phyloP scores from a whole-genome alignment of 352 stramenopile species.

The Elongisporangium senticosum region DNA sequence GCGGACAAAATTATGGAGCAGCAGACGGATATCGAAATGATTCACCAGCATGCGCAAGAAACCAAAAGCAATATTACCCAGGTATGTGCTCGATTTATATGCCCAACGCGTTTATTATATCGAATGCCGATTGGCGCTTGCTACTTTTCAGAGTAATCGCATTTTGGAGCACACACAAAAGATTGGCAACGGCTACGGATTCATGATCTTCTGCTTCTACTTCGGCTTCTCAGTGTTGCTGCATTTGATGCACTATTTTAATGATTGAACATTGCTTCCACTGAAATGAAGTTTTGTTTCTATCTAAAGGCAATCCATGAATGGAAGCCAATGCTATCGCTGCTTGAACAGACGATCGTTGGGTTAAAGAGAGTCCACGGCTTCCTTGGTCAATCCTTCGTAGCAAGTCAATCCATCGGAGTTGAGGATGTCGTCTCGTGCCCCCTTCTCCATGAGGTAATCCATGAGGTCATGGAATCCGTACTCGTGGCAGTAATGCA shows the following conservation, averaged over 20 bases:
- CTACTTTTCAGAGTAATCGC: constrained; percentile 44
- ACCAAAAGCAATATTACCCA: constrained; percentile 71
- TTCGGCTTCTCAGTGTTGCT: constrained; percentile 59
- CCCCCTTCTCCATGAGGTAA: constrained; percentile 94
- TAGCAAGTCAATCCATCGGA: constrained; percentile 93
- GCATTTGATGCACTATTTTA: constrained; percentile 80
- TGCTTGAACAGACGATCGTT: not conserved
- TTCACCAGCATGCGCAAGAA: constrained; percentile 62
- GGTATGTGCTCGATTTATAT: constrained; percentile 17
- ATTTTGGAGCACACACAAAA: constrained; percentile 73
- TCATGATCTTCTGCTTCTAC: constrained; percentile 88
- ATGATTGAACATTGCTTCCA: constrained; percentile 28
- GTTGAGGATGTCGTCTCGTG: constrained; percentile 89
- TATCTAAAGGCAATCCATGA: not conserved
- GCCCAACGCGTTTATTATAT: not conserved
- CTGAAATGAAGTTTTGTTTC: not conserved
- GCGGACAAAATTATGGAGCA: constrained; percentile 83
- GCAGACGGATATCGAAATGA: constrained; percentile 71
- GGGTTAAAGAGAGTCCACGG: constrained; percentile 63
- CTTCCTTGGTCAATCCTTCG: constrained; percentile 87
- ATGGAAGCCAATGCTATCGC: not conserved
- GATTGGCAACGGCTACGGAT: constrained; percentile 73
- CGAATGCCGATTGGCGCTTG: not conserved
- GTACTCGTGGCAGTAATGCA: constrained; percentile 94
- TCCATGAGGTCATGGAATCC: constrained; percentile 92